Evolutionary conservation across 345 rosid genomes (phyloP), one percentile per base, ranked within the genome.

Genomic region (Aquilaria yunnanensis): DNA sequence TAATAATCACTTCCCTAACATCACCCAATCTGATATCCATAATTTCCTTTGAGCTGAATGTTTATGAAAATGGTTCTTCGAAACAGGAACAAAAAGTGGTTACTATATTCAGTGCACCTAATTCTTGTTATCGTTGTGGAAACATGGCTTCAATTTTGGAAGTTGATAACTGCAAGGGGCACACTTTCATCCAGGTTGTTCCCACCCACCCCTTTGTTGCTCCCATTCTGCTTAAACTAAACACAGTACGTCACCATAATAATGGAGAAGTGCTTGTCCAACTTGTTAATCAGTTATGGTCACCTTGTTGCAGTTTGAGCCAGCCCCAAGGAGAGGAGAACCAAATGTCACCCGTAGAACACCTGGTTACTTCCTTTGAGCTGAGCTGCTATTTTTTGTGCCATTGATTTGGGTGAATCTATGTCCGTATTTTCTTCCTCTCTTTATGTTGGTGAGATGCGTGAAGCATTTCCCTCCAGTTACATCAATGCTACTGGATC

Each of bases 101-200:
- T 46, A 94, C 95, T 10, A 88, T 94, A 67, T 94, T 94, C 71
- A 94, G 96, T 75, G 97, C 97, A 30, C 99, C 99, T 55, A 94
- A 94, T 72, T 90, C 90, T 70, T 94, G 96, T 76, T 94, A 94
- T 66, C 99, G 97, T 53, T 94, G 99, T 75, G 99, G 99, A 65
- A 94, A 94, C 85, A 94, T 90, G 99, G 99, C 99, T 64, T 94
- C 97, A 9, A 90, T 94, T 70, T 76, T 94, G 74, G 99, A 94
- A 81, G 97, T 94, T 31, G 99, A 94, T 58, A 96, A 88, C 78
- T 88, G 86, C 95, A 81, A 78, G 71, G 81, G 78, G 69, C 97
- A 86, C 75, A 82, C 92, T 4, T 94, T 94, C 80, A 90, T 88
- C 68, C 97, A 94, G 99, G 99, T 90, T n/a, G 67, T 45, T 43